Percentiles rank a stretch among this genome's conserved stretches.
These are phyloP conservation scores for Blastobotrys elegans DNA, from an alignment of 1,139 yeast genomes.

Conservation along the genomic window DNA sequence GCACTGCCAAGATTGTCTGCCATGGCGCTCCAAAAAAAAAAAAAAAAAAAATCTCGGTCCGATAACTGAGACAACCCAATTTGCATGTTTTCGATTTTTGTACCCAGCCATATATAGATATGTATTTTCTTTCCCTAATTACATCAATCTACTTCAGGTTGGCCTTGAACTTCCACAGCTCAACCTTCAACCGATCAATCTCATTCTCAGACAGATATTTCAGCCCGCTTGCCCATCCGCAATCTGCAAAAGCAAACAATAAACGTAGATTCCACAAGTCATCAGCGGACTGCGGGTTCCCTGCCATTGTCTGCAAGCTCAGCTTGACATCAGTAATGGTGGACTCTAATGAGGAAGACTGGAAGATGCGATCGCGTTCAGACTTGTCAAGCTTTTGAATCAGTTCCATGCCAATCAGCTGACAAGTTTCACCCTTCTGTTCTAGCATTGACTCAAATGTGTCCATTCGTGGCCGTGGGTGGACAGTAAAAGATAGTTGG, in stretches of 20 bases:
- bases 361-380: constrained; percentile 3
- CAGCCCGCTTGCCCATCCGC: constrained; percentile 8
- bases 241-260: constrained; percentile 60
- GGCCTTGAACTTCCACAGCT: constrained; percentile 13
- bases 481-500: background rate
- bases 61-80: background rate
- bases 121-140: no score
- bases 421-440: background rate
- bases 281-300: constrained; percentile 43
- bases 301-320: constrained; percentile 46
- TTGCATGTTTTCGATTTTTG: no score
- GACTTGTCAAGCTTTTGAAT: background rate
- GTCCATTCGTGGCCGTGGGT: constrained; percentile 9
- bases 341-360: constrained; percentile 26
- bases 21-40: no score
- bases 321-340: constrained; percentile 54
- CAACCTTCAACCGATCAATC: constrained; percentile 19
- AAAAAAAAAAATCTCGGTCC: background rate
- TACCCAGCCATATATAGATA: no score
- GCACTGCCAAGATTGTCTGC: no score
- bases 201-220: constrained; percentile 5
- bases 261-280: constrained; percentile 65
- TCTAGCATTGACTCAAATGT: constrained; percentile 4
- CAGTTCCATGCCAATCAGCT: background rate
- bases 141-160: no score